These are phyloP conservation scores for Leucocoprinus birnbaumii DNA, from an alignment of 768 basidiomycete genomes.

Conservation along the genomic window DNA sequence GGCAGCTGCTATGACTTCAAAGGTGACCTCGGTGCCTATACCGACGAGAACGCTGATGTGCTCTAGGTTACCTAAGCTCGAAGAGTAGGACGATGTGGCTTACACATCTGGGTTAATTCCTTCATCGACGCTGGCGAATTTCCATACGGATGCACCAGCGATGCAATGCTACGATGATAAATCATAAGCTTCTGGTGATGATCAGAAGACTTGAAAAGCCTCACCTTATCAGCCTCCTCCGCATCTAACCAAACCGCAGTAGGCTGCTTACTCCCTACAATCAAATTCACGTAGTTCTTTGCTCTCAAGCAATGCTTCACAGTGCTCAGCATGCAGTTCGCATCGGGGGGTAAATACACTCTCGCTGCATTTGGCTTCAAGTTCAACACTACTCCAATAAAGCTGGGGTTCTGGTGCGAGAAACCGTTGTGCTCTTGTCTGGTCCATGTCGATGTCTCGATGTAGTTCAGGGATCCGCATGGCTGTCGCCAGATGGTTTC, in stretches of 20 bases:
- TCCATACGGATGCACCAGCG: constrained; percentile 86
- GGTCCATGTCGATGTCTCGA: constrained; percentile 87
- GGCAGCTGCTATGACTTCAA: constrained; percentile 87
- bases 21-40: constrained; percentile 84
- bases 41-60: constrained; percentile 69
- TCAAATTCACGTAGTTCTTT: constrained; percentile 84
- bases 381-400: constrained; percentile 84
- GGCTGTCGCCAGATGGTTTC: constrained; percentile 75
- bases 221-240: constrained; percentile 69
- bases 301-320: constrained; percentile 81
- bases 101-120: constrained; percentile 73
- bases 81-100: constrained; percentile 16
- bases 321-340: constrained; percentile 82
- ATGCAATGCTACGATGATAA: constrained; percentile 61
- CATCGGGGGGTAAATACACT: constrained; percentile 88
- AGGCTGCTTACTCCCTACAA: constrained; percentile 87
- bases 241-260: constrained; percentile 75
- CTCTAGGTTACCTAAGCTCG: too few relatives aligned
- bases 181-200: constrained; percentile 3
- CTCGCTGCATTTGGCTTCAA: constrained; percentile 69
- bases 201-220: constrained; percentile 16
- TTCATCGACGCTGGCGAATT: constrained; percentile 71
- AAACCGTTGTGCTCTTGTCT: constrained; percentile 89
- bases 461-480: constrained; percentile 74
- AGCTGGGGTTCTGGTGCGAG: constrained; percentile 82